Evolutionary conservation across 1,284 basidiomycete species (phyloP).

Genomic region (Malassezia psittaci): DNA sequence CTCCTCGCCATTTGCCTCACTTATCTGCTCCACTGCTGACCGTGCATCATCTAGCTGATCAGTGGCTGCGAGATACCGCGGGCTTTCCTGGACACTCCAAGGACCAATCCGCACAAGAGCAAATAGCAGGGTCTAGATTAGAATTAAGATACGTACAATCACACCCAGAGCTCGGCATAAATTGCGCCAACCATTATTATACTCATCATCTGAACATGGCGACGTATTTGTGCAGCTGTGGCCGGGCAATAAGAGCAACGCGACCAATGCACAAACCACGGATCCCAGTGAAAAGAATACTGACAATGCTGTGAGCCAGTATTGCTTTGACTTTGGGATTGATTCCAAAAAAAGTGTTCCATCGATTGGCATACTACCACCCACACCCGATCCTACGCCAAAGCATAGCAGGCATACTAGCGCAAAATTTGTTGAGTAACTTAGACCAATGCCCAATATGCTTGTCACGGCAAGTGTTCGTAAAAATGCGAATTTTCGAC

Average conservation of each 20-base stretch:
- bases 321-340: conserved; percentile 78
- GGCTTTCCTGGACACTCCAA: conserved; percentile 62
- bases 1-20: conserved; percentile 22
- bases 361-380: conserved; percentile 77
- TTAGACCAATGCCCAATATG: conserved; percentile 66
- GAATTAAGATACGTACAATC: background rate
- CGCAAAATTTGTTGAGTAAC: conserved; percentile 63
- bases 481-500: conserved; percentile 81
- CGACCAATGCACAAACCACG: conserved; percentile 25
- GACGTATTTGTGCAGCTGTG: background rate
- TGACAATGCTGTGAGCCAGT: conserved; percentile 85
- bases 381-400: conserved; percentile 78
- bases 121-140: conserved; percentile 12
- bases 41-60: conserved; percentile 30
- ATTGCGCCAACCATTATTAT: conserved; percentile 22
- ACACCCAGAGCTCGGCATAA: conserved; percentile 18
- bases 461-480: conserved; percentile 79
- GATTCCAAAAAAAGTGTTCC: conserved; percentile 89
- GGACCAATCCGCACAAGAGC: background rate
- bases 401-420: conserved; percentile 70
- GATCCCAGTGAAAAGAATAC: conserved; percentile 56
- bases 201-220: background rate
- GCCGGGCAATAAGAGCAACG: conserved; percentile 24
- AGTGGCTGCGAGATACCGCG: conserved; percentile 49
- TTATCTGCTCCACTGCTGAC: conserved; percentile 31